Conservation (phyloP, 306 rosid species). For the Quercus variabilis region DNA sequence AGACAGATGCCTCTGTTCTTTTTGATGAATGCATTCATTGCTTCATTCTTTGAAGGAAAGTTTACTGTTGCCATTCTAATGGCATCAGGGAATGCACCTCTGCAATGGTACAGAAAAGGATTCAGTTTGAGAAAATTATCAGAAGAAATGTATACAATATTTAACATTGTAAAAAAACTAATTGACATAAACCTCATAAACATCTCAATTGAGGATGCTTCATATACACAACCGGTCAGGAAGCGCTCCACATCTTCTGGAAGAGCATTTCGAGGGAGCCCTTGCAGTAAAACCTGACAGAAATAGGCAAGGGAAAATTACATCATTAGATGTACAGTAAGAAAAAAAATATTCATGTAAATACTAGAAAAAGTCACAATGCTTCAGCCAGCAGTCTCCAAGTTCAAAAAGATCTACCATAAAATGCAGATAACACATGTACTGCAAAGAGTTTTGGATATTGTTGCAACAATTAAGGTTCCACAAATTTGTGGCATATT, state of each 20-base stretch:
- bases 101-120: constrained; percentile 30
- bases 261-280: constrained; percentile 36
- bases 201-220: constrained; percentile 41
- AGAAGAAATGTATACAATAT: not conserved
- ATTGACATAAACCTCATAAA: constrained; percentile 41
- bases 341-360: not conserved
- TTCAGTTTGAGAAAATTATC: constrained; percentile 11
- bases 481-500: not conserved
- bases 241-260: constrained; percentile 52
- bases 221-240: constrained; percentile 53
- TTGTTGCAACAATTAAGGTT: not conserved
- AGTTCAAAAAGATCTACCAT: not conserved
- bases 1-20: constrained; percentile 64
- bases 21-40: constrained; percentile 57
- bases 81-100: constrained; percentile 34
- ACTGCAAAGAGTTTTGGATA: not conserved
- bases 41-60: constrained; percentile 52
- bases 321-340: not conserved
- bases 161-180: not conserved
- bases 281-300: constrained; percentile 65
- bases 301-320: constrained; percentile 14
- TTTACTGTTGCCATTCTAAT: constrained; percentile 47
- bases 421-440: not conserved
- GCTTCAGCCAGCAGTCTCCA: constrained; percentile 16
- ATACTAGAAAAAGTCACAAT: constrained; percentile 1